phyloP scores from a whole-genome alignment of 352 stramenopile species.

The Aphanomyces stellatus region DNA sequence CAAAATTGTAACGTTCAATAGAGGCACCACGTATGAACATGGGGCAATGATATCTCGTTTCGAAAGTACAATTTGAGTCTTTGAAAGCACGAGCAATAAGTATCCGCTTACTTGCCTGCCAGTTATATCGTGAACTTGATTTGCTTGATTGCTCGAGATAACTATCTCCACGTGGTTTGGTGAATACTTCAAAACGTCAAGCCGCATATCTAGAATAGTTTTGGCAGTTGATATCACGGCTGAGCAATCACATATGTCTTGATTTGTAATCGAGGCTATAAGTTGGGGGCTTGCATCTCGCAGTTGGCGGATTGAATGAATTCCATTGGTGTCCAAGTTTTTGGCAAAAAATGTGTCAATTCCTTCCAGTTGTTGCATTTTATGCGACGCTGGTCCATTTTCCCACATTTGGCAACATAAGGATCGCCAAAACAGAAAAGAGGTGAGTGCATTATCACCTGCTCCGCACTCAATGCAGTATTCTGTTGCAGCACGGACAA shows the following conservation, averaged over 20 bases:
- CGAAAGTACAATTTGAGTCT: not conserved
- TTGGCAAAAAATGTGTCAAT: not conserved
- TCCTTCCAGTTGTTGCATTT: not conserved
- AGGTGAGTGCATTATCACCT: not conserved
- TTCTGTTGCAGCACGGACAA: not conserved
- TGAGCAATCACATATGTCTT: not conserved
- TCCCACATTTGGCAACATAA: not conserved
- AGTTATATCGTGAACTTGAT: not conserved
- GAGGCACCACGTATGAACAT: not conserved
- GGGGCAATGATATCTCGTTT: not conserved
- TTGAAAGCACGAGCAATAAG: not conserved
- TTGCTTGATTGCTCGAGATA: not conserved
- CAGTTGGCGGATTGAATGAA: constrained; percentile 6
- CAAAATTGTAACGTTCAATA: not conserved
- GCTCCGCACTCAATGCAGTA: not conserved
- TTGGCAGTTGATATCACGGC: not conserved
- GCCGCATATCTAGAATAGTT: not conserved
- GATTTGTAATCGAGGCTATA: not conserved
- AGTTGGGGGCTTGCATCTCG: not conserved
- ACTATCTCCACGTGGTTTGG: not conserved
- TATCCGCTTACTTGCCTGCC: not conserved
- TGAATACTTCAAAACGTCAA: constrained; percentile 3
- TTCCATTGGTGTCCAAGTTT: not conserved
- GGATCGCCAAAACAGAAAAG: constrained; percentile 8
- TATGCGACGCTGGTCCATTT: not conserved